Evolutionary conservation across 2,329 filamentous ascomycete genomes (phyloP), one percentile per base, ranked within the genome.

Genomic region (Orbilia brochopaga): DNA sequence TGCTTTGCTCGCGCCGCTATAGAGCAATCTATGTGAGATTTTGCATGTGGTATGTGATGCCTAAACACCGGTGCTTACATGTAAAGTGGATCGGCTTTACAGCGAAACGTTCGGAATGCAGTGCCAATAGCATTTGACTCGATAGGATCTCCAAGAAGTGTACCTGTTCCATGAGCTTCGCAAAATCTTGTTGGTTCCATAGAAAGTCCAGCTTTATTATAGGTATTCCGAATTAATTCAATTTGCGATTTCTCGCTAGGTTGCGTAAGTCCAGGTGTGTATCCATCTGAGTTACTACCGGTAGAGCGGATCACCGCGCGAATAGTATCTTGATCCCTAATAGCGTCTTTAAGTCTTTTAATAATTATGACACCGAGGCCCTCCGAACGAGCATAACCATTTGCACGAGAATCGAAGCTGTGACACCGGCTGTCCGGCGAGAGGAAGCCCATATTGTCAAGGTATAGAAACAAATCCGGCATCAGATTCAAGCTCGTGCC

Each of bases 351-450:
- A 6, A 89, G 79, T 1, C 81, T 82, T 78, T 88, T 88, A 7
- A 88, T 76, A 6, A 87, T 76, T 1, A 88, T 74, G 15, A 85
- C 81, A 0, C 83, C 86, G 23, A 85, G 80, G 0, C 87, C 87
- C 75, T 90, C 87, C 0, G 86, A 87, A 35, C 87, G 81, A 0
- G 84, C 86, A 75, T 89, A 90, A 0, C 88, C 88, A 69, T 85
- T 84, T n/a, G 85, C 87, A 1, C 82, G 81, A 17, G 80, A 77
- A 74, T 87, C 86, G 75, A 85, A 87, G 77, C 81, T 82, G 40
- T 79, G 80, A 48, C 80, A 83, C 58, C 79, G 79, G 1, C 82
- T 81, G 74, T 80, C 77, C 0, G 81, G 80, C 54, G 80, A 82
- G 0, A 83, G 78, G 79, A 83, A 83, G 65, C 81, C 76, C 21